Base-by-base conservation (phyloP, 2,329 filamentous ascomycete species). In the Cadophora sp. region DNA sequence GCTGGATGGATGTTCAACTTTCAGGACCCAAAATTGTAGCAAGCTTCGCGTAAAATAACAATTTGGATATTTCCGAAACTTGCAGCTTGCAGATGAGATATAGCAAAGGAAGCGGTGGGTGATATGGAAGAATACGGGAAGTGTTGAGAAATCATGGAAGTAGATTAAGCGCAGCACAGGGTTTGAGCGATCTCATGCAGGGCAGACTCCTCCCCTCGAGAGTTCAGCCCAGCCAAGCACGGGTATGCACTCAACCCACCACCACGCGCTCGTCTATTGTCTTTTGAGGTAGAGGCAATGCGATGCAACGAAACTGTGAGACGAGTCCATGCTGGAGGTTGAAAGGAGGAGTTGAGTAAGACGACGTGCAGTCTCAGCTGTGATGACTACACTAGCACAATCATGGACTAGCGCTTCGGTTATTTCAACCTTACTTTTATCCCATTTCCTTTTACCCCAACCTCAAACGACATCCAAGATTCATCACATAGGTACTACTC, bases 51-150 rank as follows among this genome's bases (percentile, higher is more conserved):
- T 39, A 47, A 33, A 9, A 47, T 33, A 45, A 18, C 45, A 50
- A 65, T 59, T 50, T 43, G 45, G 43, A 45, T 43, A 58, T 59
- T 50, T 43, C 41, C 27, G 16, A 18, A 7, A 39, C 9, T 8
- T 33, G 27, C 6, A 51, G 30, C 20, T 51, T 41, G 59, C 45
- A 39, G 27, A 43, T 22, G n/a, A n/a, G 18, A 27, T 14, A 39
- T 4, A 11, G 8, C 8, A 51, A 5, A 27, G 36, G 18, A 53
- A 36, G 22, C 20, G 33, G n/a, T 22, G 43, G 53, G 8, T 65
- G 27, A 43, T 59, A 50, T 65, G 62, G 62, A 59, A 59, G 53
- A 65, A 59, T 48, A 39, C 43, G 45, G 9, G 11, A 62, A 50
- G 22, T 24, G 30, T 62, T 11, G 60, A 39, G 27, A 43, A n/a